Base-by-base conservation (phyloP, 78 protist species). In the Isochrysis galbana region DNA sequence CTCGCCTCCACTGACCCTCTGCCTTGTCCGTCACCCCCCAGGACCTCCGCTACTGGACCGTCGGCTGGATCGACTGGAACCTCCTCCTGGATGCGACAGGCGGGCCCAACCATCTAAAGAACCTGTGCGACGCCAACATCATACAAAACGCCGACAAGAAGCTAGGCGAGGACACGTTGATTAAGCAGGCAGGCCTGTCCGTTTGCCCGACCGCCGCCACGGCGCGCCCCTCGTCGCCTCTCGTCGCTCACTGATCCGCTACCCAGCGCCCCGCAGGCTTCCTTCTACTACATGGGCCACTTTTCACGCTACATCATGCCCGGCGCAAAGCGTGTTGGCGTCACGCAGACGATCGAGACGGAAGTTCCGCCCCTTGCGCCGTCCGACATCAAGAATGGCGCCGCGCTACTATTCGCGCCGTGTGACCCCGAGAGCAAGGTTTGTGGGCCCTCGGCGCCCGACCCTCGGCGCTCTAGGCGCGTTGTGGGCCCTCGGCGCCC, bases 21-120 rank as follows among this genome's bases (percentile, higher is more conserved):
- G n/a, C n/a, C n/a, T n/a, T n/a, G n/a, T n/a, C n/a, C n/a, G n/a
- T n/a, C n/a, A n/a, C n/a, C n/a, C n/a, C n/a, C n/a, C n/a, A n/a
- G 10, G 94, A 92, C 89, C 87, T 92, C 19, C 17, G 26, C 23
- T 0, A 0, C 45, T 39, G 94, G 69, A 41, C 93, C 7, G 10
- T 25, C 36, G 94, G 94, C 46, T 92, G 94, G 94, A 92, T 92
- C 54, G 94, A 92, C 67, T 92, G 94, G 94, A 92, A 92, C 11
- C 32, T 92, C 32, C 14, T 83, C 55, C 34, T 92, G 32, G 55
- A 67, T 48, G 36, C 1, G 80, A 3, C 29, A 3, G 94, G 94
- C 54, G 94, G 94, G 26, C 94, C 94, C 23, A 92, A 92, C 82
- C 94, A 92, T 54, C 67, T 91, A 19, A 48, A 45, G 36, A 89